Evolutionary conservation across 106 monocot species (phyloP).

Genomic region (Allium sativum): DNA sequence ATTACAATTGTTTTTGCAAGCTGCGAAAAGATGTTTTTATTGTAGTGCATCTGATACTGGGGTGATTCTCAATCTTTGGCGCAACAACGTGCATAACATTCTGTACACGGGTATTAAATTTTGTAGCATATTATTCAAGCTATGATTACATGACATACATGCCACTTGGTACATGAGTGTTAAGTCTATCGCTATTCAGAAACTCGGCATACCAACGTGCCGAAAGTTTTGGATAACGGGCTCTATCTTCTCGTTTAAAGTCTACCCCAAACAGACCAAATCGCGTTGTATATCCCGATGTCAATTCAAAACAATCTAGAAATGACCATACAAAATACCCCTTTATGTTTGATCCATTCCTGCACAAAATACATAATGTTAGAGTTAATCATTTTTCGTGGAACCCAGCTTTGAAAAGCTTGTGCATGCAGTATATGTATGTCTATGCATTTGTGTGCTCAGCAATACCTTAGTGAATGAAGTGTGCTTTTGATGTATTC

Average conservation of each 20-base stretch:
- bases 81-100: too few species aligned
- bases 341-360: slow-evolving; percentile 49
- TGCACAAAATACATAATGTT: slow-evolving; percentile 9
- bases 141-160: too few species aligned
- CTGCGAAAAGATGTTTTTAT: too few species aligned
- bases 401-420: too few species aligned
- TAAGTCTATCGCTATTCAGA: neutral
- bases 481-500: slow-evolving; percentile 11
- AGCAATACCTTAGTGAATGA: slow-evolving; percentile 3
- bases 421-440: too few species aligned
- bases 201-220: slow-evolving; percentile 21
- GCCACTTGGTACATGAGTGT: too few species aligned
- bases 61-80: too few species aligned
- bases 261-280: slow-evolving; percentile 49
- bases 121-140: too few species aligned
- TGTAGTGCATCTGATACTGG: too few species aligned
- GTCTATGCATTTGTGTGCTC: too few species aligned
- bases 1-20: too few species aligned
- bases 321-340: slow-evolving; percentile 86
- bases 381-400: neutral
- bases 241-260: slow-evolving; percentile 16
- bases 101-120: too few species aligned
- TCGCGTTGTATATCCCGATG: slow-evolving; percentile 18
- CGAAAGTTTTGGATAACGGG: slow-evolving; percentile 28
- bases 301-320: slow-evolving; percentile 39